phyloP scores from a whole-genome alignment of 495 filamentous ascomycete species.

The Podospora pseudopauciseta region DNA sequence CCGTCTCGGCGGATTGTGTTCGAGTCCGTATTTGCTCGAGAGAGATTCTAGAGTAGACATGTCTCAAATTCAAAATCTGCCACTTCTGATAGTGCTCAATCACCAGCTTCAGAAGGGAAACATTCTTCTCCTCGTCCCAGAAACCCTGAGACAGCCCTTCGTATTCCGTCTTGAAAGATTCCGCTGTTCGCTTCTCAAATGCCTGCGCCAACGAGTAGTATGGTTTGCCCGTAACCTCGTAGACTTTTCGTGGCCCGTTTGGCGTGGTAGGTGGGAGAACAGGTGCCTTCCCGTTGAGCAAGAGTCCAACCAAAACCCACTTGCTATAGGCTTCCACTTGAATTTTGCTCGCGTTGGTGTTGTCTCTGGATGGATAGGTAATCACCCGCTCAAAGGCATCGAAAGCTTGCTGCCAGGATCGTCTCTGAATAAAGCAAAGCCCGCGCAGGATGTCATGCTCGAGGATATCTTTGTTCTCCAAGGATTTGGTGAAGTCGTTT shows the following conservation, averaged over 20 bases:
- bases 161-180: constrained; percentile 56
- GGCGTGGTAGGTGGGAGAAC: constrained; percentile 38
- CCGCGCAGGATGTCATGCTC: constrained; percentile 77
- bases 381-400: constrained; percentile 68
- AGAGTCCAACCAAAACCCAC: constrained; percentile 75
- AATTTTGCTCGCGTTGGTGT: constrained; percentile 58
- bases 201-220: constrained; percentile 66
- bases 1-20: constrained; percentile 50
- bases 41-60: constrained; percentile 51
- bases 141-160: constrained; percentile 47
- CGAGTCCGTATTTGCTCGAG: constrained; percentile 47
- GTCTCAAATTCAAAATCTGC: constrained; percentile 43
- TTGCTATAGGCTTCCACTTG: constrained; percentile 93
- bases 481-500: constrained; percentile 54
- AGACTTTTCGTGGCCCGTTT: constrained; percentile 51
- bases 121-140: constrained; percentile 57
- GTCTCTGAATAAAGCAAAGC: constrained; percentile 69
- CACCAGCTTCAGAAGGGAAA: constrained; percentile 47
- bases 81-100: constrained; percentile 48
- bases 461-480: constrained; percentile 59
- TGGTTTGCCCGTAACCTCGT: constrained; percentile 58
- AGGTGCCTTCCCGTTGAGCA: constrained; percentile 63
- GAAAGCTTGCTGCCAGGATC: constrained; percentile 68
- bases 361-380: constrained; percentile 56
- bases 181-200: constrained; percentile 59